Percentiles rank a stretch among this genome's conserved stretches.
These are phyloP conservation scores for Colletotrichum orchidophilum DNA, from an alignment of 2,329 filamentous ascomycete genomes.

Conservation along the genomic window DNA sequence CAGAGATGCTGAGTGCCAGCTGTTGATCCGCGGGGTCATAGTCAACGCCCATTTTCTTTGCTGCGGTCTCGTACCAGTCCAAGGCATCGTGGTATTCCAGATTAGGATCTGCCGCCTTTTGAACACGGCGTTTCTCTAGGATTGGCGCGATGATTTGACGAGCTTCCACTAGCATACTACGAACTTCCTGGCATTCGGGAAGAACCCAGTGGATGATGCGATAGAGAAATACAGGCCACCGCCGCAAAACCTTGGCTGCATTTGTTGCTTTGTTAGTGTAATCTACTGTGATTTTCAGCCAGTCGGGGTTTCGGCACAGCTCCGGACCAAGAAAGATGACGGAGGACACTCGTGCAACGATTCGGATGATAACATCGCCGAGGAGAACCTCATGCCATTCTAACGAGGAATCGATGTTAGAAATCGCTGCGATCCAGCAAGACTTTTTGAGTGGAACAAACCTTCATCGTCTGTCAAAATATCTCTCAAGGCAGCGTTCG, in stretches of 20 bases:
- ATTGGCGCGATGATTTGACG: constrained; percentile 29
- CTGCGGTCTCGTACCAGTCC: constrained; percentile 34
- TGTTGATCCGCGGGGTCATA: constrained; percentile 28
- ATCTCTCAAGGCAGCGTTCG: constrained; percentile 7
- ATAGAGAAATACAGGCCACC: constrained; percentile 33
- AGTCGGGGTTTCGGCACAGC: constrained; percentile 35
- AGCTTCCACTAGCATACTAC: constrained; percentile 15
- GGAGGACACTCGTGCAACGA: constrained; percentile 37
- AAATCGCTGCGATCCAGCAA: neutral
- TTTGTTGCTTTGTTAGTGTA: constrained; percentile 20
- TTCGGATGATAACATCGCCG: constrained; percentile 11
- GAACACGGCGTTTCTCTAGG: constrained; percentile 32
- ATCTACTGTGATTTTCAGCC: constrained; percentile 32
- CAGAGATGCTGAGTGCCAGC: constrained; percentile 36
- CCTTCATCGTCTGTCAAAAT: constrained; percentile 10
- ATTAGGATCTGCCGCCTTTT: neutral
- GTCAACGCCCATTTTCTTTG: constrained; percentile 5
- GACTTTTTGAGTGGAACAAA: neutral
- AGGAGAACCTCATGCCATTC: constrained; percentile 33
- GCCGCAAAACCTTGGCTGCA: constrained; percentile 21
- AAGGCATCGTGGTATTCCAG: constrained; percentile 35
- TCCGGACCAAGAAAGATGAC: constrained; percentile 36
- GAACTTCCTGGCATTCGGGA: constrained; percentile 28
- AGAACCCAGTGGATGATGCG: constrained; percentile 35
- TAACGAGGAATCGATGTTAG: neutral